Evolutionary conservation across 768 basidiomycete species (phyloP), one percentile per base, ranked within the genome.

Genomic region (Termitomyces sp.): DNA sequence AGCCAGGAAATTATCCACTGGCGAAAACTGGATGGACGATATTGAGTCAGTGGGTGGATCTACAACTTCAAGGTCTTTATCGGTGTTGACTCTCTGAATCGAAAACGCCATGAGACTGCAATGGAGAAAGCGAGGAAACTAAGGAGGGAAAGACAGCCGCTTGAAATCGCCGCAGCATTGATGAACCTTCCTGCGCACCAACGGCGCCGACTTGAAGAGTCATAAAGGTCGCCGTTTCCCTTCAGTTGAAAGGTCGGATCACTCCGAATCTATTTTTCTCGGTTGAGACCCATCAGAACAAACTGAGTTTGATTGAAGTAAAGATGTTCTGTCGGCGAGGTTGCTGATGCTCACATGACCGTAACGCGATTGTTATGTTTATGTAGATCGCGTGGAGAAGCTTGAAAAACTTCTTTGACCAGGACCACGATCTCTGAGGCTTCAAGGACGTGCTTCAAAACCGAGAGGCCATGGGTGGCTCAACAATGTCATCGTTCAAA

Each of bases 1-100:
- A 3, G 96, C 94, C 30, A 98, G 80, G 67, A 89, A 89, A 69
- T 96, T 90, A 6, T 86, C 88, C 16, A 83, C 85, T 2, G 88
- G 83, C 0, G 90, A 93, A 75, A 95, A 98, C 1, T 88, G 74
- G 46, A 97, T 72, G 1, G 85, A 82, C 1, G 93, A 95, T 61
- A 96, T 90, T 7, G 91, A 92, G 69, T 98, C 95, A 1, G 83
- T 69, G 2, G 93, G 93, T 0, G 89, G 88, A 60, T 94, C 87
- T 12, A 78, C 69, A 32, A 96, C 81, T 64, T 93, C 91, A 56
- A 91, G 75, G 69, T 94, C 92, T 72, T 89, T 91, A 23, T 23
- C 10, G 41, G 41, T 32, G 28, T 13, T 55, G 7, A 4, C n/a
- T 14, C 1, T 35, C 18, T 16, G 4, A 20, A 20, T 44, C 10